Conservation (phyloP, 176 grass and related monocot species). For the Puccinellia tenuiflora region DNA sequence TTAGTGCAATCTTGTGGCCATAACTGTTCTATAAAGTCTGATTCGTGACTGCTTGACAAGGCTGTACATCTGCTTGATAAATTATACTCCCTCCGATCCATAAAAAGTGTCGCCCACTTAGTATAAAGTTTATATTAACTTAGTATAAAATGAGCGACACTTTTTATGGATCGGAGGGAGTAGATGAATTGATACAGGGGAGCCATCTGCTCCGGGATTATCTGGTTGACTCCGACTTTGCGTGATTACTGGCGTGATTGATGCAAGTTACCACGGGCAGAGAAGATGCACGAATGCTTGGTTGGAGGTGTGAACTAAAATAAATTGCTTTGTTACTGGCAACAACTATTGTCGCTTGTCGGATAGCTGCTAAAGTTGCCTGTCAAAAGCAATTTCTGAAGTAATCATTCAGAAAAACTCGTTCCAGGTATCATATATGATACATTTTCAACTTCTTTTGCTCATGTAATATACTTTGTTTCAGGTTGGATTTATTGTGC, state of each 20-base stretch:
- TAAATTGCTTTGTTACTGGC: background rate
- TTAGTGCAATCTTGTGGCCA: background rate
- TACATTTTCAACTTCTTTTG: too few species aligned
- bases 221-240: background rate
- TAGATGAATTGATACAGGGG: too few species aligned
- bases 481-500: too few species aligned
- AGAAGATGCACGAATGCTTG: background rate
- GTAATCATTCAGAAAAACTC: constrained; percentile 14
- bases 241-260: background rate
- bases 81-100: too few species aligned
- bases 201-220: background rate
- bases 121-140: too few species aligned
- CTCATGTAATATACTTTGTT: too few species aligned
- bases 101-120: too few species aligned
- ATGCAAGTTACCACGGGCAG: background rate
- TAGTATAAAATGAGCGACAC: too few species aligned
- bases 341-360: background rate
- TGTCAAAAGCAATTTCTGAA: background rate
- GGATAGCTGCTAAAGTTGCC: background rate
- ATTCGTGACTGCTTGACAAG: background rate
- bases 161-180: too few species aligned
- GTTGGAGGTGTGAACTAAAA: background rate
- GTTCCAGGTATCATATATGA: constrained; percentile 4
- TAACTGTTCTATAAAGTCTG: background rate
- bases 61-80: background rate